Conservation (phyloP, 345 rosid species). For the Hibiscus trionum region DNA sequence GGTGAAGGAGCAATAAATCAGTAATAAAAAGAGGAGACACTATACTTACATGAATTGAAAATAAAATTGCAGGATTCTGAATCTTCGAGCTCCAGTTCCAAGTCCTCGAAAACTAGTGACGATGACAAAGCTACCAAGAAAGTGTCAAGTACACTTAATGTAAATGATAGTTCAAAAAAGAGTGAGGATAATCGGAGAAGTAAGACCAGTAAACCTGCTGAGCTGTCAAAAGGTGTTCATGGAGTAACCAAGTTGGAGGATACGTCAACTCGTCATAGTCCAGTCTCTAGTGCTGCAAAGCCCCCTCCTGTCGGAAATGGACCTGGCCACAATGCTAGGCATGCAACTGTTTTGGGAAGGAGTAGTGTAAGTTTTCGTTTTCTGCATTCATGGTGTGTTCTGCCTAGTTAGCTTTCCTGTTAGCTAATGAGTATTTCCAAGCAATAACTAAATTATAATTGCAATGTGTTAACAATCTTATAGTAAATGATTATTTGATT, state of each 20-base stretch:
- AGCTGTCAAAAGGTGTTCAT: slow-evolving; percentile 16
- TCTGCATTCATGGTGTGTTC: not conserved
- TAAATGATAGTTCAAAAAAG: slow-evolving; percentile 19
- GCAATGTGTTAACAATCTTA: not conserved
- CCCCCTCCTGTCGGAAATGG: slow-evolving; percentile 32
- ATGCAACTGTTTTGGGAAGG: slow-evolving; percentile 42
- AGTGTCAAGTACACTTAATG: slow-evolving; percentile 25
- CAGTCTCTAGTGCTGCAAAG: slow-evolving; percentile 27
- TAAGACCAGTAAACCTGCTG: slow-evolving; percentile 23
- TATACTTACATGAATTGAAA: not conserved
- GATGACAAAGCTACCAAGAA: slow-evolving; percentile 23
- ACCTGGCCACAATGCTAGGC: slow-evolving; percentile 27
- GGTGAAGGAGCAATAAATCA: not conserved
- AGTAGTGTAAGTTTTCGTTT: slow-evolving; percentile 54
- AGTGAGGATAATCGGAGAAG: slow-evolving; percentile 25
- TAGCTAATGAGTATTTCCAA: not conserved
- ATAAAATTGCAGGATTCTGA: slow-evolving; percentile 39
- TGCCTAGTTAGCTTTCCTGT: slow-evolving; percentile 4
- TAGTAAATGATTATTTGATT: slow-evolving; percentile 4
- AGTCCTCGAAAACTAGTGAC: slow-evolving; percentile 28
- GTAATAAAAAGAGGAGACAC: not conserved
- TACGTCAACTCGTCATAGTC: slow-evolving; percentile 19
- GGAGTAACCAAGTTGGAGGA: slow-evolving; percentile 25
- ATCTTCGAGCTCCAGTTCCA: slow-evolving; percentile 27
- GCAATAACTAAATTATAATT: not conserved